Conservation (phyloP, 1,284 basidiomycete genomes). For the Vanrija sp. region DNA sequence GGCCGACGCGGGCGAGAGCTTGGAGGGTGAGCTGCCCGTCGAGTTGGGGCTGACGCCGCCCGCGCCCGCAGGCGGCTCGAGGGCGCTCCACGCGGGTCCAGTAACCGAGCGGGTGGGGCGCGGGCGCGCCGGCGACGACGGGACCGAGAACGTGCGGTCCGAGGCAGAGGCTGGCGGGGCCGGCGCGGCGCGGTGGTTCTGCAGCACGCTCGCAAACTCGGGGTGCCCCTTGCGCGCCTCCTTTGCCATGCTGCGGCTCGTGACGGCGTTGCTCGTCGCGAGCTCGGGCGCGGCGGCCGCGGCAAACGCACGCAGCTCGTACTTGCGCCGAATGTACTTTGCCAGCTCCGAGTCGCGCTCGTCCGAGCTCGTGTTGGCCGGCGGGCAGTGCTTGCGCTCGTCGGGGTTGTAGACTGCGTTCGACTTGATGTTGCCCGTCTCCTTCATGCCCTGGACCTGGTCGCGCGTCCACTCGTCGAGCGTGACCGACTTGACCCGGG, state of each 20-base stretch:
- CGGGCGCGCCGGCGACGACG: too few species aligned
- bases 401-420: slow-evolving; percentile 47
- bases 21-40: background rate
- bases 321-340: slow-evolving; percentile 46
- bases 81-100: too few species aligned
- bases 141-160: too few species aligned
- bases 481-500: slow-evolving; percentile 47
- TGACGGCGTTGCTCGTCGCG: slow-evolving; percentile 6
- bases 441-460: slow-evolving; percentile 37
- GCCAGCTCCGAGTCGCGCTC: slow-evolving; percentile 47
- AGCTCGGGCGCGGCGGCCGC: slow-evolving; percentile 14
- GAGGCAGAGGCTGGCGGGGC: too few species aligned
- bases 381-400: slow-evolving; percentile 39
- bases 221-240: slow-evolving; percentile 2
- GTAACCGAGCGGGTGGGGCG: too few species aligned
- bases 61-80: background rate
- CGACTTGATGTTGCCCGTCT: slow-evolving; percentile 39
- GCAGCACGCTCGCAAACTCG: too few species aligned
- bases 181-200: too few species aligned
- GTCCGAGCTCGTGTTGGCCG: slow-evolving; percentile 28
- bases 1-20: too few species aligned
- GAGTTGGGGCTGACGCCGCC: background rate
- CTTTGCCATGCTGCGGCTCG: slow-evolving; percentile 10
- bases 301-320: slow-evolving; percentile 44
- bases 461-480: slow-evolving; percentile 49